Conservation (phyloP, 2,329 filamentous ascomycete species). For the Monosporascus sp. region DNA sequence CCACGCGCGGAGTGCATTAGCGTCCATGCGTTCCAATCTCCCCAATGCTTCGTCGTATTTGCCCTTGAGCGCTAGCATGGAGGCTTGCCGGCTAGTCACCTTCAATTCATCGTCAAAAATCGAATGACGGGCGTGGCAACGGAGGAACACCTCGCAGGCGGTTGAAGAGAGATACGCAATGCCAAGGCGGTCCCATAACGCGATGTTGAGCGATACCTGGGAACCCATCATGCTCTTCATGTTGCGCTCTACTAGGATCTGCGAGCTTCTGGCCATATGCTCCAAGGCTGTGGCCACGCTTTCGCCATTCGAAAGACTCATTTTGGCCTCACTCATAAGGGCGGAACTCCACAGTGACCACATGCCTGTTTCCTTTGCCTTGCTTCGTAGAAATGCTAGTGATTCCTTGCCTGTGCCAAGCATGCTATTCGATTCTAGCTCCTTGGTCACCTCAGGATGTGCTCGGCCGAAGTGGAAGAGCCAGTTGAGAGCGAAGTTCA, state of each 20-base stretch:
- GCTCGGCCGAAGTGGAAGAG: slow-evolving; percentile 89
- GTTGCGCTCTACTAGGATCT: slow-evolving; percentile 73
- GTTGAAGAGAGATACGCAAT: slow-evolving; percentile 48
- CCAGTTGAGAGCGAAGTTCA: slow-evolving; percentile 96
- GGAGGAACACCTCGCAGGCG: slow-evolving; percentile 68
- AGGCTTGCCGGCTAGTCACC: slow-evolving; percentile 65
- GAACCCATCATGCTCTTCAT: slow-evolving; percentile 68
- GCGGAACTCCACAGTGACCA: slow-evolving; percentile 80
- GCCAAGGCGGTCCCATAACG: slow-evolving; percentile 73
- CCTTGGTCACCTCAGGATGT: slow-evolving; percentile 68
- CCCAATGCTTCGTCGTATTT: slow-evolving; percentile 63
- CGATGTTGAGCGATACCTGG: slow-evolving; percentile 66
- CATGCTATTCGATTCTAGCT: slow-evolving; percentile 66
- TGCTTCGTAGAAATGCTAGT: slow-evolving; percentile 75
- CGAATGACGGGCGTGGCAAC: slow-evolving; percentile 57
- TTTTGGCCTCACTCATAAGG: slow-evolving; percentile 77
- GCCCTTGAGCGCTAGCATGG: slow-evolving; percentile 61
- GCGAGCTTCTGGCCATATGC: slow-evolving; percentile 74
- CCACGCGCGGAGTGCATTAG: slow-evolving; percentile 61
- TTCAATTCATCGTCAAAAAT: slow-evolving; percentile 74
- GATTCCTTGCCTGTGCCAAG: slow-evolving; percentile 76
- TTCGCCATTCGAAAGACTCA: slow-evolving; percentile 68
- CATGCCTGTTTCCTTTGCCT: slow-evolving; percentile 81
- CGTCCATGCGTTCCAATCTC: slow-evolving; percentile 54
- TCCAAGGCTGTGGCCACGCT: slow-evolving; percentile 63